Evolutionary conservation across 1,284 basidiomycete species (phyloP).

Genomic region (Trichosporon sp.): DNA sequence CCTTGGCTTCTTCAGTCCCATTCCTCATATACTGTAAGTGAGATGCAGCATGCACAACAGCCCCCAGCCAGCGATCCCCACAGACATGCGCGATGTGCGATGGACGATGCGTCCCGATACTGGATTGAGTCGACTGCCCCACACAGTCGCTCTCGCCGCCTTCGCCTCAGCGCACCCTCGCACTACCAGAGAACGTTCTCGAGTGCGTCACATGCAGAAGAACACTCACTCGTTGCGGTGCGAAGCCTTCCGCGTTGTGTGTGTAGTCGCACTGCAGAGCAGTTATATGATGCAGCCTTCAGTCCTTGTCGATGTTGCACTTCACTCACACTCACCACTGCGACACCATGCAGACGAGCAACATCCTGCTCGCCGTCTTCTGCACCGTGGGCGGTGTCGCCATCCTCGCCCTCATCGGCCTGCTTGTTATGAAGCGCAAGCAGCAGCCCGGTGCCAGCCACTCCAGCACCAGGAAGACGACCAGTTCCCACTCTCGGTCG

Average conservation of each 20-base stretch:
- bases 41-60: neutral
- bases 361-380: neutral
- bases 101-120: too few species aligned
- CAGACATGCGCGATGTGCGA: too few species aligned
- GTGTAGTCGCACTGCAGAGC: neutral
- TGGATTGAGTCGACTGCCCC: too few species aligned
- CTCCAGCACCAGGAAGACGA: neutral
- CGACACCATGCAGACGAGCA: neutral
- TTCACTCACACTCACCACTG: neutral
- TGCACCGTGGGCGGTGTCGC: neutral
- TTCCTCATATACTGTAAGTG: neutral
- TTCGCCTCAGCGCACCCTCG: too few species aligned
- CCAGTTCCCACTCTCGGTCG: neutral
- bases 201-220: too few species aligned
- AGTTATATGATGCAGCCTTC: neutral
- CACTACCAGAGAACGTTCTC: too few species aligned
- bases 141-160: too few species aligned
- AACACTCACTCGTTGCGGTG: too few species aligned
- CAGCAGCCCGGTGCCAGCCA: neutral
- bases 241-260: too few species aligned
- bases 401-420: neutral
- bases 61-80: neutral
- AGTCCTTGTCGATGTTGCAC: neutral
- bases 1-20: neutral
- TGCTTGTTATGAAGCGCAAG: neutral